A percentile compares a stretch with the other conserved stretches of the same genome.
phyloP scores from a whole-genome alignment of 208 protist genomes.

The Leishmania aethiopica region DNA sequence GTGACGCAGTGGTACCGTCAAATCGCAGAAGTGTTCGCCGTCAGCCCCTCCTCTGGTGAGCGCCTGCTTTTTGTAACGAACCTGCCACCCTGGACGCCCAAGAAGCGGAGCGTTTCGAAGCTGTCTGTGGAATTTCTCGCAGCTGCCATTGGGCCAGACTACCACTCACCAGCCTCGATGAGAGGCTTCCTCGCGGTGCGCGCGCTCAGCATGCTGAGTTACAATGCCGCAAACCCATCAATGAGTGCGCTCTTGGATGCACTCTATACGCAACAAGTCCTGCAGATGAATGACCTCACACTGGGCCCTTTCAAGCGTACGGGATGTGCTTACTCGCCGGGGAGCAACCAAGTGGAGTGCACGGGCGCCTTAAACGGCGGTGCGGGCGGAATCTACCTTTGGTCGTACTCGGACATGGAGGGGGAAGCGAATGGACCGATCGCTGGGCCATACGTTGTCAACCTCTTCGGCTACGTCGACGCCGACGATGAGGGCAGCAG shows the following conservation, averaged over 20 bases:
- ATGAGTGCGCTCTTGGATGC: neutral
- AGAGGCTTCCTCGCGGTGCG: constrained; percentile 21
- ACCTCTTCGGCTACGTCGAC: neutral
- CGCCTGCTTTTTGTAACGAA: constrained; percentile 24
- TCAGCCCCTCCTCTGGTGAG: neutral
- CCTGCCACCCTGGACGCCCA: constrained; percentile 15
- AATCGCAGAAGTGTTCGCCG: neutral
- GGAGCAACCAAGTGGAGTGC: neutral
- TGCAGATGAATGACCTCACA: constrained; percentile 16
- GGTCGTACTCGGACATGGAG: constrained; percentile 1
- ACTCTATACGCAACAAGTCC: constrained; percentile 4
- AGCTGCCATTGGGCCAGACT: neutral
- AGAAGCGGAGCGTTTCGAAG: neutral
- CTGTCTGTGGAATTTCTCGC: neutral
- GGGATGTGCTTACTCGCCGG: neutral
- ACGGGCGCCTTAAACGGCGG: constrained; percentile 11
- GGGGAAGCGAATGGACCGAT: too few relatives aligned
- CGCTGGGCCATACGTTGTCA: constrained; percentile 10
- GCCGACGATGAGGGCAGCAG: neutral
- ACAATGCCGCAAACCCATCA: neutral
- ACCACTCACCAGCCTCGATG: constrained; percentile 13
- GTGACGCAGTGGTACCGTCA: constrained; percentile 6
- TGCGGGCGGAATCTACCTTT: constrained; percentile 5
- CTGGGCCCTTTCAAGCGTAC: constrained; percentile 18
- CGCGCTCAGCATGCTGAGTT: constrained; percentile 18